phyloP scores from a whole-genome alignment of 2,329 filamentous ascomycete genomes.

The Colletotrichum magnum region DNA sequence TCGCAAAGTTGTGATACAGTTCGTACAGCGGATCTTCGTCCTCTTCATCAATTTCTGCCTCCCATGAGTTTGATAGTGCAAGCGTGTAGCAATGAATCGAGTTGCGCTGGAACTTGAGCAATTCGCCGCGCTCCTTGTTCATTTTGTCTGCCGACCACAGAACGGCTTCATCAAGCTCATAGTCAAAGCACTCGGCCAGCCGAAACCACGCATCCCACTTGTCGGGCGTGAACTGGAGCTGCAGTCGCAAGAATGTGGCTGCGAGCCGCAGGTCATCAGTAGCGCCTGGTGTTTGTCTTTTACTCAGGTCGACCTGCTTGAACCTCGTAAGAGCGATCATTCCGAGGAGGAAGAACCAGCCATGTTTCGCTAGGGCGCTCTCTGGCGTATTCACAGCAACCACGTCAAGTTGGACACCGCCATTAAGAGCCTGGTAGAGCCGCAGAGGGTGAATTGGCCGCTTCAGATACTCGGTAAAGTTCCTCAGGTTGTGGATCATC shows the following conservation, averaged over 20 bases:
- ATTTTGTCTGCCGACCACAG: conserved; percentile 93
- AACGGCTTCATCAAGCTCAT: conserved; percentile 88
- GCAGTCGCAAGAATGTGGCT: conserved; percentile 83
- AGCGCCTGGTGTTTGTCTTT: conserved; percentile 82
- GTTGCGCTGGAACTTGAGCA: conserved; percentile 82
- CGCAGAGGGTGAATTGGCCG: conserved; percentile 86
- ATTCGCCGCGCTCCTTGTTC: conserved; percentile 83
- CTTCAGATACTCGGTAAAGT: conserved; percentile 86
- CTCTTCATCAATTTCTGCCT: conserved; percentile 57
- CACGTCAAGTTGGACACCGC: conserved; percentile 81
- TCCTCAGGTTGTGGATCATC: conserved; percentile 88
- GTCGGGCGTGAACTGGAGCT: conserved; percentile 85
- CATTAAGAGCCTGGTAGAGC: conserved; percentile 85
- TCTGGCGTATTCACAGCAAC: conserved; percentile 78
- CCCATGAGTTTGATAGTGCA: conserved; percentile 69
- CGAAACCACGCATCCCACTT: conserved; percentile 94
- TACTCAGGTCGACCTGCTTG: conserved; percentile 76
- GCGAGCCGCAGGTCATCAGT: conserved; percentile 89
- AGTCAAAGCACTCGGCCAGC: conserved; percentile 88
- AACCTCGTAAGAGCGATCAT: conserved; percentile 92
- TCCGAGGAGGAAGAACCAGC: conserved; percentile 94
- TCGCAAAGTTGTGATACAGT: conserved; percentile 72
- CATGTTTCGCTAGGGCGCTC: conserved; percentile 80
- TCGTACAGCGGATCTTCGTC: conserved; percentile 70
- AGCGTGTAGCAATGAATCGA: conserved; percentile 86